A percentile compares a stretch with the other conserved stretches of the same genome.
Conservation (phyloP, 1,139 yeast genomes). For the Zygoascus meyerae region DNA sequence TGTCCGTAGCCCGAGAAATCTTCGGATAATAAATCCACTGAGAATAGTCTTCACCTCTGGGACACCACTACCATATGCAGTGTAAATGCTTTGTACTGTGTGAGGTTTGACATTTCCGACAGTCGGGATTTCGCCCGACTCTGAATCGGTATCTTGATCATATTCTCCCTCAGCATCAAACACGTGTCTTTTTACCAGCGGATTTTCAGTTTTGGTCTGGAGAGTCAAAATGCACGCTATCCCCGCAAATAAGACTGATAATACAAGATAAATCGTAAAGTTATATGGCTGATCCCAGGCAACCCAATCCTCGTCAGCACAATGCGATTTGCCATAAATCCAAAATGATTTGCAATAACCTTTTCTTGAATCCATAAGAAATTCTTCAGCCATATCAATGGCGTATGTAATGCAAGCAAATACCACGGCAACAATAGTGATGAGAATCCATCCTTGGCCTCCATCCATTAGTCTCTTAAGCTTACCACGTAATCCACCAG, state of each 20-base stretch:
- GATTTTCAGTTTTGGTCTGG: constrained; percentile 42
- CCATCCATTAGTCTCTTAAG: constrained; percentile 31
- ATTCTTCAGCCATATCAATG: constrained; percentile 48
- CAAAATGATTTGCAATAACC: constrained; percentile 50
- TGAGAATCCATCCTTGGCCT: constrained; percentile 46
- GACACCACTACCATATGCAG: constrained; percentile 61
- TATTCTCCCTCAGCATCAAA: not conserved
- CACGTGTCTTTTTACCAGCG: constrained; percentile 15
- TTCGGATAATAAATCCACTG: constrained; percentile 36
- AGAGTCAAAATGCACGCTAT: constrained; percentile 46
- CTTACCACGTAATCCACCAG: constrained; percentile 36
- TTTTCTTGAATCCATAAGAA: constrained; percentile 48
- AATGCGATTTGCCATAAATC: constrained; percentile 43
- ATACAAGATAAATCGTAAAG: constrained; percentile 36
- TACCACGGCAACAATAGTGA: constrained; percentile 43
- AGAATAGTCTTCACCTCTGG: constrained; percentile 47
- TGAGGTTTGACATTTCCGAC: not conserved
- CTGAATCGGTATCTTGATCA: not conserved
- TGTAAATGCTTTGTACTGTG: constrained; percentile 32
- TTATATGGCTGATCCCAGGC: constrained; percentile 1
- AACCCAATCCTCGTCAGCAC: constrained; percentile 32
- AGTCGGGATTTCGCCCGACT: not conserved
- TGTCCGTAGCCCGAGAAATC: constrained; percentile 52
- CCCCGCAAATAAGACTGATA: constrained; percentile 43
- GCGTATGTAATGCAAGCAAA: constrained; percentile 49